Evolutionary conservation across 345 rosid species (phyloP).

Genomic region (Citrus mangshanensis): DNA sequence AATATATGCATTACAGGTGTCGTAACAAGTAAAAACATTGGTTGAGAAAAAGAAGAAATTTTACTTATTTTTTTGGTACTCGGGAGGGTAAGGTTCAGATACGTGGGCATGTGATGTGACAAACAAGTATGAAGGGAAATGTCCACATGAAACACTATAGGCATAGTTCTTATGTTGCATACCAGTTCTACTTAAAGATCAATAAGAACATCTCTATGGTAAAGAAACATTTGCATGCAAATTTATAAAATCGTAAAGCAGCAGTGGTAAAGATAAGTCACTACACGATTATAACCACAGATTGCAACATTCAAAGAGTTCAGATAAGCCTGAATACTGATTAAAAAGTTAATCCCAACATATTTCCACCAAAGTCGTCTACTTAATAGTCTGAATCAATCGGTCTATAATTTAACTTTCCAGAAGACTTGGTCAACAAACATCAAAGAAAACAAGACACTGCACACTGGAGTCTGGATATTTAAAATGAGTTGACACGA

Average conservation of each 20-base stretch:
- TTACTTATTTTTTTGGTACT: neutral
- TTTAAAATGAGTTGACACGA: neutral
- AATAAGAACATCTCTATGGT: neutral
- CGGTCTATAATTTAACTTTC: neutral
- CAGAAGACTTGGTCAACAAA: neutral
- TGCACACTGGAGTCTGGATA: neutral
- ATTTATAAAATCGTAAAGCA: neutral
- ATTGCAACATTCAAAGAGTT: neutral
- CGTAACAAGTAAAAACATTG: neutral
- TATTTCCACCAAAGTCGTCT: neutral
- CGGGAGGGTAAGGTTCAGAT: neutral
- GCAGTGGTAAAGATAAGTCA: neutral
- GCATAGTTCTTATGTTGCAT: neutral
- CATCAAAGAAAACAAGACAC: conserved; percentile 1
- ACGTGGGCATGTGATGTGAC: neutral
- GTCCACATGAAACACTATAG: neutral
- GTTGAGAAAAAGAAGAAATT: neutral
- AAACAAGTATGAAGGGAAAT: neutral
- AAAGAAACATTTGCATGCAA: neutral
- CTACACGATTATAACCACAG: neutral
- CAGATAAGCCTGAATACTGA: neutral
- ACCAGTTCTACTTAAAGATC: neutral
- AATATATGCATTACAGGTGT: neutral
- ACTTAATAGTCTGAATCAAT: neutral
- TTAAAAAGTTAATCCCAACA: neutral